Evolutionary conservation across 169 alveolate genomes (phyloP).

Genomic region (Plasmodium fragile): DNA sequence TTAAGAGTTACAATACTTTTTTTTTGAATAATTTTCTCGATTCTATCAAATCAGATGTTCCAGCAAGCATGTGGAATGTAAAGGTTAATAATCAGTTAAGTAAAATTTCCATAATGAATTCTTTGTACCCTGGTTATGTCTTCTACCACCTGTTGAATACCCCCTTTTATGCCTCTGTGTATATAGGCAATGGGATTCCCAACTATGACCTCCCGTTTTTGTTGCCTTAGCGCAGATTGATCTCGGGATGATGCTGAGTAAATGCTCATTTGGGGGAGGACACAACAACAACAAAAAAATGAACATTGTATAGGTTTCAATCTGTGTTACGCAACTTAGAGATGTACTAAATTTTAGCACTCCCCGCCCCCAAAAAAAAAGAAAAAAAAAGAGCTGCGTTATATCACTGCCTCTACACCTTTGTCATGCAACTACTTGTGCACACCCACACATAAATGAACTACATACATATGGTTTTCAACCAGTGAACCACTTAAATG

Average conservation of each 20-base stretch:
- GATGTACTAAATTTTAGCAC: background rate
- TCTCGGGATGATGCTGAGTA: background rate
- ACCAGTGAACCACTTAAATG: background rate
- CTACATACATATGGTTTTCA: background rate
- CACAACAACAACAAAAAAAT: background rate
- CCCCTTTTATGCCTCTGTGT: slow-evolving; percentile 65
- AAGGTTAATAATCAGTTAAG: slow-evolving; percentile 50
- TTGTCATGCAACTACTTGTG: background rate
- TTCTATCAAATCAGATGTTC: slow-evolving; percentile 45
- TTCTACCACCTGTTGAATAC: slow-evolving; percentile 54
- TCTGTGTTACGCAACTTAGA: background rate
- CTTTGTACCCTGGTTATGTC: slow-evolving; percentile 49
- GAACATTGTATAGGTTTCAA: background rate
- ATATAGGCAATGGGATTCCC: slow-evolving; percentile 54
- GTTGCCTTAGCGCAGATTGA: slow-evolving; percentile 18
- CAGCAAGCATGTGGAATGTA: slow-evolving; percentile 58
- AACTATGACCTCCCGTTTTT: slow-evolving; percentile 63
- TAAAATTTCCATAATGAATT: slow-evolving; percentile 47
- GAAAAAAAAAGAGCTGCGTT: background rate
- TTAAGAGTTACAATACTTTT: slow-evolving; percentile 51
- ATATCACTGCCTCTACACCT: background rate
- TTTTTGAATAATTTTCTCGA: slow-evolving; percentile 67
- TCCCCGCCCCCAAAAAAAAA: background rate
- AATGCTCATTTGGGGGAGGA: background rate
- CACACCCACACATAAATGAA: background rate